These are phyloP conservation scores for Aspergillus phoenicis DNA, from an alignment of 2,329 filamentous ascomycete species.

Conservation along the genomic window DNA sequence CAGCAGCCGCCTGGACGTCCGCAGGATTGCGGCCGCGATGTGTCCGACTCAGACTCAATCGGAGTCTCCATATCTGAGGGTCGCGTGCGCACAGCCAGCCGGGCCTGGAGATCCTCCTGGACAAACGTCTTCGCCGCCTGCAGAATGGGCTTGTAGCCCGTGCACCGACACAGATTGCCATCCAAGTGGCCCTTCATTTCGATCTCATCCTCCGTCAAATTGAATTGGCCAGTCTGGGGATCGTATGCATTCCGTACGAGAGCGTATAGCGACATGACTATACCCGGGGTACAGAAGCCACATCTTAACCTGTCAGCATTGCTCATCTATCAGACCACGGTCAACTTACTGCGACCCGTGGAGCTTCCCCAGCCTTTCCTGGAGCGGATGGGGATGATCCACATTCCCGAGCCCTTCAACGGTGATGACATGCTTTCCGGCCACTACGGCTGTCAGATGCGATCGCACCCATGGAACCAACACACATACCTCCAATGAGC, in stretches of 20 bases:
- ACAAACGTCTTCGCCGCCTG: constrained; percentile 81
- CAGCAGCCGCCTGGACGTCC: constrained; percentile 32
- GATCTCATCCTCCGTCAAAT: constrained; percentile 72
- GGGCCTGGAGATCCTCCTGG: constrained; percentile 53
- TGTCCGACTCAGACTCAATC: neutral
- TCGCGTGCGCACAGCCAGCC: constrained; percentile 15
- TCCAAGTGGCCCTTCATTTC: constrained; percentile 72
- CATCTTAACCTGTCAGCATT: constrained; percentile 44
- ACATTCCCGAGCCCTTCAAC: constrained; percentile 85
- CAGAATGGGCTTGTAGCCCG: constrained; percentile 82
- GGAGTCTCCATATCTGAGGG: neutral
- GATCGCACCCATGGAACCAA: neutral
- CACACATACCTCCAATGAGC: constrained; percentile 62
- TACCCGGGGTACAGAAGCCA: constrained; percentile 86
- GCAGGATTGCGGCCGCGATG: constrained; percentile 18
- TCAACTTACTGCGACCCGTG: constrained; percentile 70
- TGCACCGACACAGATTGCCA: constrained; percentile 85
- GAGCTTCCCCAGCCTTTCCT: constrained; percentile 81
- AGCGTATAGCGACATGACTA: constrained; percentile 65
- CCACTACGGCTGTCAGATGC: constrained; percentile 51
- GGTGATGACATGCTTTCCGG: constrained; percentile 92
- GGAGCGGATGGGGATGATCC: constrained; percentile 75
- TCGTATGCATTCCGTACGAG: constrained; percentile 66
- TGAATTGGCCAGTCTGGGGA: constrained; percentile 69
- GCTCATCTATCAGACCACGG: neutral